Evolutionary conservation across 805 yeast genomes (phyloP), one percentile per base, ranked within the genome.

Genomic region (Wickerhamiella kazuoi): DNA sequence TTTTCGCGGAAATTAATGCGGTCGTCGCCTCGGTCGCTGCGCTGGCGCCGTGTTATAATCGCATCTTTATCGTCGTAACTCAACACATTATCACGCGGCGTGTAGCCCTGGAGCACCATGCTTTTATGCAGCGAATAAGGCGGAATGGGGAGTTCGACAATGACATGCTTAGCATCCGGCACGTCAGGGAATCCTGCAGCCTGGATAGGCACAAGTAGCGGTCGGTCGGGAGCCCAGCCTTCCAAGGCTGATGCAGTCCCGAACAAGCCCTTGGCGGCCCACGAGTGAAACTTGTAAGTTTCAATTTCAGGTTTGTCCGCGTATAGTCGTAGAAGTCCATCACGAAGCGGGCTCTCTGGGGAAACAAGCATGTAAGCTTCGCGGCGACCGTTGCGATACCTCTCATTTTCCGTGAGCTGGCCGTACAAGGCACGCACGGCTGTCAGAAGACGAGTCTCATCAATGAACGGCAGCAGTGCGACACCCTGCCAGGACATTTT

Each of bases 401-500:
- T 64, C 52, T 90, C 98, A 38, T 73, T 87, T 0, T 79, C 71
- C 1, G 75, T 62, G 41, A 90, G 62, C 46, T 68, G 68, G 0
- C 60, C 51, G 43, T 81, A 79, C 37, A 66, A 58, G 1, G 93
- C 79, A 35, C 63, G 64, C 69, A 90, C 71, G 1, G 86, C 87
- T 2, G 64, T 72, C 18, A 79, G 62, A 40, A 90, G 67, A 44
- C 90, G 68, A 23, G 70, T 59, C 51, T 79, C 83, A 48, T 90
- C 96, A 35, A 90, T 96, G 65, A 90, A 90, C 4, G 93, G 76
- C 42, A 90, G 69, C 50, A 82, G 69, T 5, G 90, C 94, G 41
- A 90, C 95, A 9, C 96, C 96, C 62, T 90, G 97, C 98, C 98
- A 90, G 37, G 83, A 78, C 2, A 90, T 93, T 40, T 84, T 81